phyloP scores from a whole-genome alignment of 2,329 filamentous ascomycete genomes.

The Phyllachora maydis region DNA sequence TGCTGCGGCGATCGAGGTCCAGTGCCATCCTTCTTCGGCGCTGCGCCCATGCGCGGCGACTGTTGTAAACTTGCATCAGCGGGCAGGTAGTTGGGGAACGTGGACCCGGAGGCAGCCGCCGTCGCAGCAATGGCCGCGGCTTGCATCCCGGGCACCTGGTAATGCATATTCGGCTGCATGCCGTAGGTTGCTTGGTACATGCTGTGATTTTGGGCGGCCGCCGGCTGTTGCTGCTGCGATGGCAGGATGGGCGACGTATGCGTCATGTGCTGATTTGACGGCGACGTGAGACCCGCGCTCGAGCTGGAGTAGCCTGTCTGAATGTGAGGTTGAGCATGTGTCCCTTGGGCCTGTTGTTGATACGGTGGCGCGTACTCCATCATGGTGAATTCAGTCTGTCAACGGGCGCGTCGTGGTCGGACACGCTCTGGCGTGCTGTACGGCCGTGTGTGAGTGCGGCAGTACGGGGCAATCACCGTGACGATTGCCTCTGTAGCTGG shows the following conservation, averaged over 20 bases:
- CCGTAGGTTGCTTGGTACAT: slow-evolving; percentile 66
- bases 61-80: slow-evolving; percentile 51
- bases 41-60: slow-evolving; percentile 50
- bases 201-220: slow-evolving; percentile 46
- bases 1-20: slow-evolving; percentile 56
- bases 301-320: slow-evolving; percentile 43
- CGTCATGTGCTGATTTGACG: slow-evolving; percentile 48
- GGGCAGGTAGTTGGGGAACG: slow-evolving; percentile 51
- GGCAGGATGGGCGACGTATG: slow-evolving; percentile 64
- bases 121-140: slow-evolving; percentile 85
- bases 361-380: slow-evolving; percentile 57
- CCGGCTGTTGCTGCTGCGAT: slow-evolving; percentile 59
- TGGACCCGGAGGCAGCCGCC: slow-evolving; percentile 72
- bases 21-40: slow-evolving; percentile 48
- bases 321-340: no score
- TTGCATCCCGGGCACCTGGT: slow-evolving; percentile 65
- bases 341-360: slow-evolving; percentile 43
- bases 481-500: slow-evolving; percentile 1
- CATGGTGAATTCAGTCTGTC: slow-evolving; percentile 16
- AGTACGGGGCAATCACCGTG: background rate
- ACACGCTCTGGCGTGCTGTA: no score
- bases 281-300: slow-evolving; percentile 44
- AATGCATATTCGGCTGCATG: slow-evolving; percentile 60
- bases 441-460: no score
- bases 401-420: background rate